Base-by-base conservation (phyloP, 2,329 filamentous ascomycete genomes). In the Chaetothyriales sp. region DNA sequence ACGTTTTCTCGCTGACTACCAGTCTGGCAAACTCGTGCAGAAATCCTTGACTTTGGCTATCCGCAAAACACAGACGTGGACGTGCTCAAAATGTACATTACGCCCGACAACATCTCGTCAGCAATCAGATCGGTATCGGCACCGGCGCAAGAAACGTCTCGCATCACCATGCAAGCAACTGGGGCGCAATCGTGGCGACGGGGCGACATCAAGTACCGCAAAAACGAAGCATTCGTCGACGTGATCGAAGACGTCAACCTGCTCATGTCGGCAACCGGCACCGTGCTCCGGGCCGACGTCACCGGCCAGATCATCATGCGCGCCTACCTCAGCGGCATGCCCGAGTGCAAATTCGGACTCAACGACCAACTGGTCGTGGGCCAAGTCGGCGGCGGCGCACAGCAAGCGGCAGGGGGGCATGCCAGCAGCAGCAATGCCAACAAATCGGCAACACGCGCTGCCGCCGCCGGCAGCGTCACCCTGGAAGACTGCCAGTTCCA, bases 11-110 rank as follows among this genome's bases (percentile, higher is more conserved):
- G 8, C 19, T 50, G 4, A 15, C 22, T 6, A 9, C 33, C 25
- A 1, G 19, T 51, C 51, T 43, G 47, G 54, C 40, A 50, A 37
- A 18, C 18, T 53, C 20, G 53, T 18, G 22, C 49, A 92, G 92
- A 98, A 73, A 95, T 98, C 65, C 82, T 98, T 67, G 92, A 98
- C 70, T 98, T 98, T 70, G 92, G 92, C 57, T 98, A 98, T 67
- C 92, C 92, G 33, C 92, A 98, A 69, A 97, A 97, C 69, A 98
- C 92, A 57, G 92, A 98, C 72, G 95, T 90, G 50, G 92, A 98
- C 68, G 97, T 92, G 15, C 76, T 98, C 62, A 98, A 98, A 72
- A 97, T 97, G 90, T 98, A 98, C 76, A 98, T 98, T 65, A 98
- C 94, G 44, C 98, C 92, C 37, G 92, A 98, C 73, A 92, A 92